Evolutionary conservation across 257 asterid genomes (phyloP).

Genomic region (Oldenlandia corymbosa): DNA sequence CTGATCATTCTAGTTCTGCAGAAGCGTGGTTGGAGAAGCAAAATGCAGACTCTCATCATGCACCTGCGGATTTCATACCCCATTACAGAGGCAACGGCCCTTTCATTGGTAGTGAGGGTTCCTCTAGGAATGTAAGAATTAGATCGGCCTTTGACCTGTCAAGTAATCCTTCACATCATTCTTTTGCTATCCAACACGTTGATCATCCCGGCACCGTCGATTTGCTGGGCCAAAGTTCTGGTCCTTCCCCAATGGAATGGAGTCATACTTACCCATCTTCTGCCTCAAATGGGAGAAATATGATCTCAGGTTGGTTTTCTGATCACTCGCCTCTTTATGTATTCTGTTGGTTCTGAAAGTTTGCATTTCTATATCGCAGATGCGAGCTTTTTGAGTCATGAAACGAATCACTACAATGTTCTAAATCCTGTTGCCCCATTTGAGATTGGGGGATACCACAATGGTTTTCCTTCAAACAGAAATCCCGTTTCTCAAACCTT

Average conservation of each 20-base stretch:
- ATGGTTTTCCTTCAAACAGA: conserved; percentile 37
- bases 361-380: conserved; percentile 36
- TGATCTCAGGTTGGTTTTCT: conserved; percentile 43
- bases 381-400: conserved; percentile 43
- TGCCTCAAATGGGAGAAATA: conserved; percentile 40
- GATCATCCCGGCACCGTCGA: conserved; percentile 38
- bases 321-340: conserved; percentile 1
- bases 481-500: conserved; percentile 39
- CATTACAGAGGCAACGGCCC: conserved; percentile 47
- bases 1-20: conserved; percentile 43
- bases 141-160: conserved; percentile 43
- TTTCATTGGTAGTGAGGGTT: conserved; percentile 51
- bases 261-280: conserved; percentile 34
- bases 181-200: conserved; percentile 30
- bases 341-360: conserved; percentile 13
- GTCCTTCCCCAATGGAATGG: conserved; percentile 47
- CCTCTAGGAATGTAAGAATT: conserved; percentile 65
- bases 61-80: conserved; percentile 43
- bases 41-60: conserved; percentile 41
- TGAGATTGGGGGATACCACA: conserved; percentile 39
- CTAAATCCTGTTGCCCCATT: conserved; percentile 37
- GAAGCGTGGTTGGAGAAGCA: conserved; percentile 57
- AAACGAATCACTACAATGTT: conserved; percentile 31
- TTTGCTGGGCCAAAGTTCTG: conserved; percentile 44
- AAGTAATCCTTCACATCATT: conserved; percentile 31